These are phyloP conservation scores for Phytophthora litchii DNA, from an alignment of 352 stramenopile species.

Conservation along the genomic window DNA sequence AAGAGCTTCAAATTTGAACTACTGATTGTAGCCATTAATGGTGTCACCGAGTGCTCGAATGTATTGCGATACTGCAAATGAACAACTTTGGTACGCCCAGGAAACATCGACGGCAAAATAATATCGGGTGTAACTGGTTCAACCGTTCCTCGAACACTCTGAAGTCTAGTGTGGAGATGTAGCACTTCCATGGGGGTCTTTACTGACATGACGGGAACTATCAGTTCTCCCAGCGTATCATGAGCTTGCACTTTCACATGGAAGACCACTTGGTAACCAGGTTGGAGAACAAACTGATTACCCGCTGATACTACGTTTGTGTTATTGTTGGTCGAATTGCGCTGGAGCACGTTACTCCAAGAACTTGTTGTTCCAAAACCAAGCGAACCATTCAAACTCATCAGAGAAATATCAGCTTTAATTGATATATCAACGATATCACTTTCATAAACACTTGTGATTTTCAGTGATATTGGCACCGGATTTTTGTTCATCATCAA, in stretches of 20 bases:
- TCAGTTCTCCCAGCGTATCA: slow-evolving; percentile 31
- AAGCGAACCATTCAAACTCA: neutral
- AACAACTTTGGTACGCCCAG: slow-evolving; percentile 33
- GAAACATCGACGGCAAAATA: slow-evolving; percentile 45
- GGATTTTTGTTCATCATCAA: slow-evolving; percentile 58
- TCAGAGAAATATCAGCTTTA: slow-evolving; percentile 12
- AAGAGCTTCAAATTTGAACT: slow-evolving; percentile 28
- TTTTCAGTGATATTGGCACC: slow-evolving; percentile 33
- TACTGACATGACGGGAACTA: slow-evolving; percentile 42
- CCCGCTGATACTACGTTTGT: slow-evolving; percentile 10
- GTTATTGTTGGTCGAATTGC: neutral
- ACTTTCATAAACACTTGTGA: slow-evolving; percentile 22
- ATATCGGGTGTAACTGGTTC: slow-evolving; percentile 34
- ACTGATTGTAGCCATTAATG: slow-evolving; percentile 20
- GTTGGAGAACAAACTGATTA: slow-evolving; percentile 35
- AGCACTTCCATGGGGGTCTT: slow-evolving; percentile 45
- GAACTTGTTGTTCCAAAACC: neutral
- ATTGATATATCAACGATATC: slow-evolving; percentile 34
- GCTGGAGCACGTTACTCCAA: neutral
- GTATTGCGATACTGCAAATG: slow-evolving; percentile 52
- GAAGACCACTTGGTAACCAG: slow-evolving; percentile 35
- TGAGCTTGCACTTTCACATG: slow-evolving; percentile 32
- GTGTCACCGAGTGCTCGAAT: slow-evolving; percentile 42
- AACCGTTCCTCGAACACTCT: slow-evolving; percentile 40
- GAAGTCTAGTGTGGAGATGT: slow-evolving; percentile 39